phyloP scores from a whole-genome alignment of 371 early-diverging fungal genomes.

The Rhizopus sp. region DNA sequence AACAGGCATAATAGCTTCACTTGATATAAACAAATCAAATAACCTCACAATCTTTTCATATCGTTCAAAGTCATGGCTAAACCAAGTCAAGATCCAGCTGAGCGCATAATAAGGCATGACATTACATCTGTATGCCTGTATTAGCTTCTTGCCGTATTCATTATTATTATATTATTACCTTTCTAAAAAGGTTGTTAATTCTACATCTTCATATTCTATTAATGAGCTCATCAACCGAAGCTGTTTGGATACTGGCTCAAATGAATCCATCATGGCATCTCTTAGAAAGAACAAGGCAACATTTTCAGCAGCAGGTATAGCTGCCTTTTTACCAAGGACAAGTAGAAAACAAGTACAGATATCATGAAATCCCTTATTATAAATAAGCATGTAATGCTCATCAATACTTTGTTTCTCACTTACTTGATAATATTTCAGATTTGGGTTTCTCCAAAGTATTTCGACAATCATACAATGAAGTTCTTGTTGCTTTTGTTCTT shows the following conservation, averaged over 20 bases:
- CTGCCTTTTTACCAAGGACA: constrained; percentile 54
- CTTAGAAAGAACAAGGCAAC: constrained; percentile 52
- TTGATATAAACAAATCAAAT: constrained; percentile 77
- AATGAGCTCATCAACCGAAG: constrained; percentile 49
- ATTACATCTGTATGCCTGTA: constrained; percentile 8
- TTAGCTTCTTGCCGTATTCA: not conserved
- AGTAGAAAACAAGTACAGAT: constrained; percentile 54
- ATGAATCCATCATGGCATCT: constrained; percentile 56
- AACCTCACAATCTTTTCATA: constrained; percentile 66
- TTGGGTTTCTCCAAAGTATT: constrained; percentile 54
- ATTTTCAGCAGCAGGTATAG: constrained; percentile 54
- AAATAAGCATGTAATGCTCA: not conserved
- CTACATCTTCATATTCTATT: constrained; percentile 47
- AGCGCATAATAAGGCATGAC: constrained; percentile 81
- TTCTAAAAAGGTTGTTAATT: constrained; percentile 38
- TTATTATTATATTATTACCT: constrained; percentile 21
- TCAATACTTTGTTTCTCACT: not conserved
- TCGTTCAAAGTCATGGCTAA: constrained; percentile 73
- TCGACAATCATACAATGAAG: constrained; percentile 50
- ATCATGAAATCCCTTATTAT: constrained; percentile 53
- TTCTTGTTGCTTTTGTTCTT: constrained; percentile 52
- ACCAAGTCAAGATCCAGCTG: constrained; percentile 90
- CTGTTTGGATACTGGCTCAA: constrained; percentile 52
- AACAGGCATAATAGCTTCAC: constrained; percentile 74
- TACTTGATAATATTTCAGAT: constrained; percentile 54